These are phyloP conservation scores for Neurospora intermedia DNA, from an alignment of 495 filamentous ascomycete genomes.

Conservation along the genomic window DNA sequence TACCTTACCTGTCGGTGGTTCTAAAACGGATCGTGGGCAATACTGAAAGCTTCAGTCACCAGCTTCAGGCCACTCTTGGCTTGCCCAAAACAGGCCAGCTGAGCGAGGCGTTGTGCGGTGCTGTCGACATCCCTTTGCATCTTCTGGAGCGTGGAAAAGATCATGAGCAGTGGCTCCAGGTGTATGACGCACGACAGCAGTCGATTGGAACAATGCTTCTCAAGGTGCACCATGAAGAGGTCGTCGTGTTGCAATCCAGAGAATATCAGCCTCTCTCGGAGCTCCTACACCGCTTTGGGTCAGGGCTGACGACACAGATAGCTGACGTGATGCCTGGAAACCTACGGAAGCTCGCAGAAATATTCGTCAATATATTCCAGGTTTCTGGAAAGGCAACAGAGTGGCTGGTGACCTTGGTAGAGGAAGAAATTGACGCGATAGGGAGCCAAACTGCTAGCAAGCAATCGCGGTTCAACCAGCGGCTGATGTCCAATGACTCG, in stretches of 20 bases:
- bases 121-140: conserved; percentile 75
- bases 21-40: conserved; percentile 58
- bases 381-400: conserved; percentile 80
- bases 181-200: conserved; percentile 61
- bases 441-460: conserved; percentile 63
- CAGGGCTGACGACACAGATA: conserved; percentile 76
- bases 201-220: conserved; percentile 79
- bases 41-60: conserved; percentile 30
- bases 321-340: conserved; percentile 66
- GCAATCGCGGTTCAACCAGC: conserved; percentile 61
- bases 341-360: conserved; percentile 70
- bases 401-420: conserved; percentile 87
- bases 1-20: conserved; percentile 71
- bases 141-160: conserved; percentile 70
- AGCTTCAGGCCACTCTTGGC: conserved; percentile 33
- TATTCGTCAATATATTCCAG: conserved; percentile 89
- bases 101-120: conserved; percentile 47
- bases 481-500: conserved; percentile 73
- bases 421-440: conserved; percentile 93
- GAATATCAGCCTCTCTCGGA: conserved; percentile 81
- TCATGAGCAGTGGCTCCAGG: conserved; percentile 81
- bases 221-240: conserved; percentile 72
- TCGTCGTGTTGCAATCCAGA: conserved; percentile 73
- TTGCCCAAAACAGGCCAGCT: conserved; percentile 25
- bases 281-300: conserved; percentile 72